Evolutionary conservation across 2,329 filamentous ascomycete genomes (phyloP).

Genomic region (Cryphonectria radicalis): DNA sequence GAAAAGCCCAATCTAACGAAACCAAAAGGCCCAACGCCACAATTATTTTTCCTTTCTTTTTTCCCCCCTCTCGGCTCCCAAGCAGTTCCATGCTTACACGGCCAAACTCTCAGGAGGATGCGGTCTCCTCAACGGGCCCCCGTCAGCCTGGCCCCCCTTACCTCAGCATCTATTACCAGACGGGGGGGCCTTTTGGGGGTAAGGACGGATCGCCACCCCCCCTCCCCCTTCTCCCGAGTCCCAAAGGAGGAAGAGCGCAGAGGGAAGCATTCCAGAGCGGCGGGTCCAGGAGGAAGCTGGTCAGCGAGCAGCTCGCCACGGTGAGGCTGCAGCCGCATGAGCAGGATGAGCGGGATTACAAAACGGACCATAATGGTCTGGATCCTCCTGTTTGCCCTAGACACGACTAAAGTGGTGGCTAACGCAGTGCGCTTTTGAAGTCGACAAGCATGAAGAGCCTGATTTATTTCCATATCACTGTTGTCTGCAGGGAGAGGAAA

Average conservation of each 20-base stretch:
- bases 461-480: too few relatives aligned
- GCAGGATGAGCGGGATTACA: neutral
- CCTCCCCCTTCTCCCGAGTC: too few relatives aligned
- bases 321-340: neutral
- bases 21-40: neutral
- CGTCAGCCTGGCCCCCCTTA: conserved; percentile 1
- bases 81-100: neutral
- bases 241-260: neutral
- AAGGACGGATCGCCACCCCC: neutral
- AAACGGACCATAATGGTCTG: neutral
- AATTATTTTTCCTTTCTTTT: too few relatives aligned
- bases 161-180: conserved; percentile 5
- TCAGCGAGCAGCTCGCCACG: conserved; percentile 3
- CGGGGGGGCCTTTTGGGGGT: neutral
- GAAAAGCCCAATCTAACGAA: neutral
- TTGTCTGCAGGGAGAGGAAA: too few relatives aligned
- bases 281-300: neutral
- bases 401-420: neutral
- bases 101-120: neutral
- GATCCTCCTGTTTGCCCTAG: neutral
- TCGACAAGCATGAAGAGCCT: neutral
- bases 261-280: neutral
- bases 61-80: neutral
- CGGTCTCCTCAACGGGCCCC: neutral
- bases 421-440: neutral